Conservation (phyloP, 2,329 filamentous ascomycete genomes). For the Berkeleyomyces rouxiae region DNA sequence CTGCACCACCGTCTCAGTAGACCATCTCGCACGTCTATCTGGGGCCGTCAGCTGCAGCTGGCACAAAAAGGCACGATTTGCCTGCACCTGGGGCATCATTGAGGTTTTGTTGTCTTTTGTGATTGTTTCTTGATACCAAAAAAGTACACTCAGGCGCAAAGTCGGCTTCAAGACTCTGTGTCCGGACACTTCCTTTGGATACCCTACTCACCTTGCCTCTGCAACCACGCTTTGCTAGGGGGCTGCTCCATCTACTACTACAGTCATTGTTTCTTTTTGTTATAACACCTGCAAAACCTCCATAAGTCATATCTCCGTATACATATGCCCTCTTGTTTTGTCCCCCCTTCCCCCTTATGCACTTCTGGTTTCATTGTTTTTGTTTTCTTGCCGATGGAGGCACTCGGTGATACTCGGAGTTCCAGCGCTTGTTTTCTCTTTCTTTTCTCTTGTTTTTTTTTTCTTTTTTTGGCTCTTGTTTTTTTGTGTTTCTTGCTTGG, state of each 20-base stretch:
- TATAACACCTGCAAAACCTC: not conserved
- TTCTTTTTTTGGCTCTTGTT: not conserved
- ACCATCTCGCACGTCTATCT: not conserved
- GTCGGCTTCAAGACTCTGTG: not conserved
- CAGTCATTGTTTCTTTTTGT: not conserved
- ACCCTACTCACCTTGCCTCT: not conserved
- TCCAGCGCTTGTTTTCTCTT: constrained; percentile 1
- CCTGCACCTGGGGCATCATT: not conserved
- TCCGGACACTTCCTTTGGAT: not conserved
- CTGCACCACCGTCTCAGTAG: not conserved
- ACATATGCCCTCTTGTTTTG: not conserved
- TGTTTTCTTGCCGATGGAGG: not conserved
- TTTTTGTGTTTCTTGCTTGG: not conserved
- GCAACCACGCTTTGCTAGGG: not conserved
- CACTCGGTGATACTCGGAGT: not conserved
- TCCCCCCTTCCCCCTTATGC: not conserved
- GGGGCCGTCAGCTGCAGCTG: not conserved
- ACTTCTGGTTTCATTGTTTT: not conserved
- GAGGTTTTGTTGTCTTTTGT: not conserved
- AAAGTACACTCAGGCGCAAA: not conserved
- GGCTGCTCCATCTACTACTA: not conserved
- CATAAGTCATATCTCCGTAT: not conserved
- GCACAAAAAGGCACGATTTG: not conserved
- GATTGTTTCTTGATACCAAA: constrained; percentile 1
- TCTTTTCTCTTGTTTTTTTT: not conserved